Percentiles rank a stretch among this genome's conserved stretches.
These are phyloP conservation scores for Helichrysum umbraculigerum DNA, from an alignment of 129 eudicot species.

Conservation along the genomic window DNA sequence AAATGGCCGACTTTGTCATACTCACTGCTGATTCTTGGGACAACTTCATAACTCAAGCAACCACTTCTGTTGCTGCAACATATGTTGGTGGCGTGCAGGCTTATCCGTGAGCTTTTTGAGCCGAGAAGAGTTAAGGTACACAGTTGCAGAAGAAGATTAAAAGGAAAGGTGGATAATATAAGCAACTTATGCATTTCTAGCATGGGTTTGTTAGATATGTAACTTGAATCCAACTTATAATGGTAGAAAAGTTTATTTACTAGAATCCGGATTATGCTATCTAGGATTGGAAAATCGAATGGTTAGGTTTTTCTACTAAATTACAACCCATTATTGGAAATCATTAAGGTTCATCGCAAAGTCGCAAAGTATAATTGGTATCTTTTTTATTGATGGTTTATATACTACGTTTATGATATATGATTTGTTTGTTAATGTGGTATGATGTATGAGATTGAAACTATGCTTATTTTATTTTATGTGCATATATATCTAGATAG, in stretches of 20 bases:
- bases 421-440: neutral
- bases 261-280: neutral
- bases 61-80: conserved; percentile 64
- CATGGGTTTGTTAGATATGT: neutral
- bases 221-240: neutral
- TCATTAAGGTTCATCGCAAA: neutral
- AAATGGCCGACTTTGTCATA: conserved; percentile 84
- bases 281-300: neutral
- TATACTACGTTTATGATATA: neutral
- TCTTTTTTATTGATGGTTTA: neutral
- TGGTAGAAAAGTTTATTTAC: neutral
- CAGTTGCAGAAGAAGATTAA: neutral
- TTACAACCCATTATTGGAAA: neutral
- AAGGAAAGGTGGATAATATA: neutral
- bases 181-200: neutral
- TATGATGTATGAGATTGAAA: neutral
- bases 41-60: conserved; percentile 45
- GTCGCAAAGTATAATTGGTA: neutral
- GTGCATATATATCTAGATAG: neutral
- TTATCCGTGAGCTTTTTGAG: conserved; percentile 42
- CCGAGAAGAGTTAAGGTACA: neutral
- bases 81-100: conserved; percentile 75
- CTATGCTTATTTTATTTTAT: neutral
- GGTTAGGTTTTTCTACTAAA: neutral
- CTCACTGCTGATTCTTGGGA: conserved; percentile 62